phyloP scores from a whole-genome alignment of 176 grass and related monocot genomes.

The Puccinellia tenuiflora region DNA sequence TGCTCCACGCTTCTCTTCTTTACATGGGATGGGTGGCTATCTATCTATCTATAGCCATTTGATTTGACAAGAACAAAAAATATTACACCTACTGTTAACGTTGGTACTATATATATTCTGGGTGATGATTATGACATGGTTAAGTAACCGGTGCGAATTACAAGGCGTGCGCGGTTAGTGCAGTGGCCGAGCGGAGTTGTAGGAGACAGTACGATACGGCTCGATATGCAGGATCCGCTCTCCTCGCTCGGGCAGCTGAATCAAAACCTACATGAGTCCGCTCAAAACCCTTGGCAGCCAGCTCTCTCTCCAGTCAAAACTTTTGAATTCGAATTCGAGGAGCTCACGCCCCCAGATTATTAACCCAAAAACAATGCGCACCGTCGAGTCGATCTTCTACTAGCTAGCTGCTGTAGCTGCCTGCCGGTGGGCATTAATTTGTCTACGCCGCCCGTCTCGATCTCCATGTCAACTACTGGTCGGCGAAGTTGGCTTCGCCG shows the following conservation, averaged over 20 bases:
- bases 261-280: not conserved
- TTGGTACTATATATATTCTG: too few species aligned
- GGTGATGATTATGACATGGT: not conserved
- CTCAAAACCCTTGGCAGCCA: not conserved
- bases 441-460: not conserved
- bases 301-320: not conserved
- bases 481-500: too few species aligned
- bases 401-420: not conserved
- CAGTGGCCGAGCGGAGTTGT: slow-evolving; percentile 16
- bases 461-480: slow-evolving; percentile 15
- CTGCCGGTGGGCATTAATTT: not conserved
- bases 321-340: slow-evolving; percentile 30
- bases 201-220: slow-evolving; percentile 21
- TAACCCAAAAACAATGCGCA: too few species aligned
- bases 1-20: slow-evolving; percentile 40
- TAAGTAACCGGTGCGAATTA: not conserved
- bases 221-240: slow-evolving; percentile 22
- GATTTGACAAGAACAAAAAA: not conserved
- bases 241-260: not conserved
- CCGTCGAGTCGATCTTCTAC: not conserved
- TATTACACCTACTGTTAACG: not conserved
- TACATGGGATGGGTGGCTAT: slow-evolving; percentile 9
- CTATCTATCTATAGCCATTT: not conserved
- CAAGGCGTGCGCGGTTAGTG: too few species aligned
- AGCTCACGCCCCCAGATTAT: not conserved